Conservation (phyloP, 2,329 filamentous ascomycete species). For the Aspergillus piperis region DNA sequence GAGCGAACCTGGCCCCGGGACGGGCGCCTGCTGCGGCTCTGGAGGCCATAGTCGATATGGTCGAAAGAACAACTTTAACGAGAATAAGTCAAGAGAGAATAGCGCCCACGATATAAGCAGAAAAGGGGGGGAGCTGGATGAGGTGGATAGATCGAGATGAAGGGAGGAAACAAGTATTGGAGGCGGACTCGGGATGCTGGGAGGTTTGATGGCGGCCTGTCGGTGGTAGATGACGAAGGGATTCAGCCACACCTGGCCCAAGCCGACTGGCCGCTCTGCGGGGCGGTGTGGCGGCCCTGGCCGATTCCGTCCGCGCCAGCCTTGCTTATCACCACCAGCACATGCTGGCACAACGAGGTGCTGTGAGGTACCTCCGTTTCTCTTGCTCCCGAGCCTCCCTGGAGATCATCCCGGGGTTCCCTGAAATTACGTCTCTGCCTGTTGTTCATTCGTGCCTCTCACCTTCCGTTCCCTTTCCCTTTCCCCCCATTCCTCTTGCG, state of each 20-base stretch:
- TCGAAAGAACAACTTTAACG: constrained; percentile 19
- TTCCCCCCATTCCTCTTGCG: neutral
- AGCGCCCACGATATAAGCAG: neutral
- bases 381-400: constrained; percentile 1
- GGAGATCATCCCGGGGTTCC: constrained; percentile 7
- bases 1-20: constrained; percentile 80
- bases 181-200: constrained; percentile 24
- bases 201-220: constrained; percentile 22
- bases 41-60: constrained; percentile 69
- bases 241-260: constrained; percentile 32
- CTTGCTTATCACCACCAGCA: constrained; percentile 11
- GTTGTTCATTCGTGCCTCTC: neutral
- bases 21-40: constrained; percentile 73
- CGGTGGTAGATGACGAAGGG: constrained; percentile 36
- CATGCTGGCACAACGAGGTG: constrained; percentile 4
- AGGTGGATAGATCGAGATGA: constrained; percentile 11
- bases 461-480: constrained; percentile 18
- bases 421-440: constrained; percentile 6
- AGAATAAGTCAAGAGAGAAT: constrained; percentile 7
- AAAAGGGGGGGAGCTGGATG: neutral
- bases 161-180: constrained; percentile 25
- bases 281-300: constrained; percentile 18
- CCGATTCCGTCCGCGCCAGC: constrained; percentile 10
- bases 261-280: constrained; percentile 20
- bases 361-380: neutral